These are phyloP conservation scores for Iberis amara DNA, from an alignment of 441 rosid genomes.

Conservation along the genomic window DNA sequence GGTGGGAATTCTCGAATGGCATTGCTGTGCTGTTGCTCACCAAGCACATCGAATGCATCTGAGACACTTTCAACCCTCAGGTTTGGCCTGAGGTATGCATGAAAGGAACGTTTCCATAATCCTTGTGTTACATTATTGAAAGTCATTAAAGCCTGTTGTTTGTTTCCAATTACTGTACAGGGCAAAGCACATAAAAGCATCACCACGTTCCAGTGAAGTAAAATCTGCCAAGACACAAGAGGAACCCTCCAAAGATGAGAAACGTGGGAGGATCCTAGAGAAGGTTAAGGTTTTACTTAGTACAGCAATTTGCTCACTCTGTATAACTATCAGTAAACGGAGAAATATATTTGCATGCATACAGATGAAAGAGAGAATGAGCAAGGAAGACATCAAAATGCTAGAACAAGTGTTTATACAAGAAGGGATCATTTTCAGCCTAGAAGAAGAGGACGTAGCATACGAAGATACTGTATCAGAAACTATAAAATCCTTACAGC, in stretches of 20 bases:
- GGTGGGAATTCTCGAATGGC: slow-evolving; percentile 81
- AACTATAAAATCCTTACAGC: slow-evolving; percentile 45
- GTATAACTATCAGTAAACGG: slow-evolving; percentile 13
- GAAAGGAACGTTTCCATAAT: background rate
- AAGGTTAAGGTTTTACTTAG: slow-evolving; percentile 38
- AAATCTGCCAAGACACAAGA: slow-evolving; percentile 35
- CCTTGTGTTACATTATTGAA: slow-evolving; percentile 3
- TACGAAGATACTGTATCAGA: slow-evolving; percentile 39
- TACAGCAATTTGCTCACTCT: slow-evolving; percentile 9
- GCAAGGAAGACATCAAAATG: slow-evolving; percentile 49
- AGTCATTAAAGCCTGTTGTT: background rate
- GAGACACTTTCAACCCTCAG: slow-evolving; percentile 87
- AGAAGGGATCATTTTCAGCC: slow-evolving; percentile 46
- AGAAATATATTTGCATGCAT: slow-evolving; percentile 8
- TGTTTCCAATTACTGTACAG: slow-evolving; percentile 34
- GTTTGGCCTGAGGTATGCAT: slow-evolving; percentile 71
- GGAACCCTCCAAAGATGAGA: slow-evolving; percentile 39
- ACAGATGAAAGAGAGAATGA: slow-evolving; percentile 58
- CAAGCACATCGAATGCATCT: slow-evolving; percentile 62
- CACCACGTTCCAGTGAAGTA: slow-evolving; percentile 44
- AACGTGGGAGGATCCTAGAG: slow-evolving; percentile 40
- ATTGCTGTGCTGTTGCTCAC: slow-evolving; percentile 89
- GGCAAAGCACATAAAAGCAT: slow-evolving; percentile 80
- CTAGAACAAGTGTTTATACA: slow-evolving; percentile 57
- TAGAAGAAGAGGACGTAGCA: slow-evolving; percentile 42